A percentile compares a stretch with the other conserved stretches of the same genome.
These are phyloP conservation scores for Mycena chlorophos DNA, from an alignment of 768 basidiomycete species.

Conservation along the genomic window DNA sequence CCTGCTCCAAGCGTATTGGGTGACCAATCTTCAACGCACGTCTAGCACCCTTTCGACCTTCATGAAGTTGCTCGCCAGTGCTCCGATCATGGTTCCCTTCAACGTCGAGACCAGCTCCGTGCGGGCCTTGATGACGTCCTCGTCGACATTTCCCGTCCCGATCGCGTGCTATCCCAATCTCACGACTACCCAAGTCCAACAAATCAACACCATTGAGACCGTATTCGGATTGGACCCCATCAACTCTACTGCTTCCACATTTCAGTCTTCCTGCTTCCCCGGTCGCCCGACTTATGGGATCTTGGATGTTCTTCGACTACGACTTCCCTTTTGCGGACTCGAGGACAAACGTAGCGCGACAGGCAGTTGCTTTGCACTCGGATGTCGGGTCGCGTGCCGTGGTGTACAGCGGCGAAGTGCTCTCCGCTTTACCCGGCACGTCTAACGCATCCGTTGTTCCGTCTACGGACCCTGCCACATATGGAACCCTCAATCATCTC, in stretches of 20 bases:
- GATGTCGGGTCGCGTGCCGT: constrained; percentile 50
- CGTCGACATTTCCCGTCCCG: constrained; percentile 57
- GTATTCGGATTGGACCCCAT: constrained; percentile 51
- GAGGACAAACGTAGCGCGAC: constrained; percentile 41
- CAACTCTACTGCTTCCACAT: constrained; percentile 32
- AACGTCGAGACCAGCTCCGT: constrained; percentile 33
- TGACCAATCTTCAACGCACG: constrained; percentile 47
- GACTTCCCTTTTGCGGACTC: constrained; percentile 57
- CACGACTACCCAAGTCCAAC: constrained; percentile 36
- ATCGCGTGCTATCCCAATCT: constrained; percentile 62
- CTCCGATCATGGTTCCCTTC: constrained; percentile 22
- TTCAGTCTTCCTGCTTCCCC: constrained; percentile 53
- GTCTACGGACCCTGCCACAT: constrained; percentile 49
- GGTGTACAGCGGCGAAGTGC: constrained; percentile 50
- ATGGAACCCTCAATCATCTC: constrained; percentile 54
- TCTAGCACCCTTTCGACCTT: constrained; percentile 46
- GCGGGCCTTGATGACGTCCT: constrained; percentile 42
- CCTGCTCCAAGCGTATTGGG: constrained; percentile 57
- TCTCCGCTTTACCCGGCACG: constrained; percentile 48
- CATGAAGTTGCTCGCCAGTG: constrained; percentile 39
- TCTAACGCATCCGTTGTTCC: constrained; percentile 30
- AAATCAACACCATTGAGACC: constrained; percentile 50
- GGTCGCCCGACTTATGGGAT: constrained; percentile 64
- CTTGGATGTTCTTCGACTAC: constrained; percentile 55
- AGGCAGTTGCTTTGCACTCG: constrained; percentile 49